Conservation (phyloP, 176 grass and related monocot genomes). For the Oryza rufipogon region DNA sequence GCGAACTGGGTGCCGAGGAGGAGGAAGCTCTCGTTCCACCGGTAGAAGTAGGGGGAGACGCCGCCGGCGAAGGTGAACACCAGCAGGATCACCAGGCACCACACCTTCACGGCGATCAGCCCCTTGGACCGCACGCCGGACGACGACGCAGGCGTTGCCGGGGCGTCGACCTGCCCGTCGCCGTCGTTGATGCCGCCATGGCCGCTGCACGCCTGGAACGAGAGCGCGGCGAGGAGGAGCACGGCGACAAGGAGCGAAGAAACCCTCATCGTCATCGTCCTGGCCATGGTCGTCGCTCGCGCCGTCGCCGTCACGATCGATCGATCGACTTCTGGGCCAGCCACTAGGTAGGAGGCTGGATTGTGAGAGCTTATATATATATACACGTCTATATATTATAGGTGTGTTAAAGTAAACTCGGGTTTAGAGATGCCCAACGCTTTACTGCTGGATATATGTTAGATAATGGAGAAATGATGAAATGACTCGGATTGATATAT, state of each 20-base stretch:
- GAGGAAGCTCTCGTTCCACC: conserved; percentile 86
- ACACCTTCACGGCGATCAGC: conserved; percentile 68
- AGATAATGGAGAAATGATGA: too few relatives aligned
- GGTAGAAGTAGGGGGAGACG: conserved; percentile 81
- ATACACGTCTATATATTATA: too few relatives aligned
- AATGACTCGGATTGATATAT: too few relatives aligned
- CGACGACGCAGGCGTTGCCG: neutral
- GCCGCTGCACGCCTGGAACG: conserved; percentile 11
- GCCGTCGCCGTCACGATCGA: neutral
- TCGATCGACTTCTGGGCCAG: neutral
- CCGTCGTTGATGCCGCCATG: conserved; percentile 46
- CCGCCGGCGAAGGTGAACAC: conserved; percentile 71
- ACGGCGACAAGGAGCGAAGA: neutral
- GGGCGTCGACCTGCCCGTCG: neutral
- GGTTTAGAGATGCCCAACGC: too few relatives aligned
- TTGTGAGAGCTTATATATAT: too few relatives aligned
- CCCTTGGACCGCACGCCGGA: conserved; percentile 29
- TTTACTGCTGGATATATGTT: too few relatives aligned
- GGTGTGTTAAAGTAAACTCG: too few relatives aligned
- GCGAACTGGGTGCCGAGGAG: conserved; percentile 87
- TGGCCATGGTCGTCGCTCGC: neutral
- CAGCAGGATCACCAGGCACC: conserved; percentile 83
- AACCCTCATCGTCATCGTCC: neutral
- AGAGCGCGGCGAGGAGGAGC: conserved; percentile 34
- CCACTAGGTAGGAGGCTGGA: too few relatives aligned